Evolutionary conservation across 805 yeast species (phyloP).

Genomic region (Wickerhamiella kurtzmanii): DNA sequence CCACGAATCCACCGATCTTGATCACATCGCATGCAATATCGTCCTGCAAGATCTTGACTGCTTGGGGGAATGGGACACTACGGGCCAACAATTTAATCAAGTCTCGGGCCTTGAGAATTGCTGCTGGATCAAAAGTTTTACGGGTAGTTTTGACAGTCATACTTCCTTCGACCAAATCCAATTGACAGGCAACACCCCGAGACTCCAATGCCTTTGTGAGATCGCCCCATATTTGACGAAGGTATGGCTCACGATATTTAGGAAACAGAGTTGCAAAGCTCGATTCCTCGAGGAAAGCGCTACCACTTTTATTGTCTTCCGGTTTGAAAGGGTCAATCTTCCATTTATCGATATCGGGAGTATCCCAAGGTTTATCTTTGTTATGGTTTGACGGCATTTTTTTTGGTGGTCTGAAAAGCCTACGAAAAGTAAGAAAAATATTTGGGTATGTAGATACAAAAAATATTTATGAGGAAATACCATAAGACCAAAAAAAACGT

Average conservation of each 20-base stretch:
- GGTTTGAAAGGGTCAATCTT: conserved; percentile 72
- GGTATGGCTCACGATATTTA: conserved; percentile 83
- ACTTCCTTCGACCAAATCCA: conserved; percentile 89
- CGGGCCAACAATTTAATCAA: conserved; percentile 85
- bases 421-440: background rate
- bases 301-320: conserved; percentile 77
- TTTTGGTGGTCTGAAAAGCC: too few relatives aligned
- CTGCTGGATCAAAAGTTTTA: conserved; percentile 90
- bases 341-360: conserved; percentile 92
- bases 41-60: conserved; percentile 78
- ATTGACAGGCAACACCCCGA: conserved; percentile 61
- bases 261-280: conserved; percentile 92
- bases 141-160: conserved; percentile 95
- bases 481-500: background rate
- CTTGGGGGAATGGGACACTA: conserved; percentile 95
- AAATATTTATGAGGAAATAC: background rate
- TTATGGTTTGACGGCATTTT: conserved; percentile 84
- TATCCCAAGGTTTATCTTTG: conserved; percentile 96
- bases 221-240: conserved; percentile 86
- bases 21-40: conserved; percentile 93
- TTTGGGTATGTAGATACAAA: background rate
- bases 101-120: conserved; percentile 87
- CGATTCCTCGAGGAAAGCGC: conserved; percentile 88
- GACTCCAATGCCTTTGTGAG: conserved; percentile 67
- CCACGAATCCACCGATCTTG: conserved; percentile 79